Conservation (phyloP, 83 land plant species). For the Picea abies region DNA sequence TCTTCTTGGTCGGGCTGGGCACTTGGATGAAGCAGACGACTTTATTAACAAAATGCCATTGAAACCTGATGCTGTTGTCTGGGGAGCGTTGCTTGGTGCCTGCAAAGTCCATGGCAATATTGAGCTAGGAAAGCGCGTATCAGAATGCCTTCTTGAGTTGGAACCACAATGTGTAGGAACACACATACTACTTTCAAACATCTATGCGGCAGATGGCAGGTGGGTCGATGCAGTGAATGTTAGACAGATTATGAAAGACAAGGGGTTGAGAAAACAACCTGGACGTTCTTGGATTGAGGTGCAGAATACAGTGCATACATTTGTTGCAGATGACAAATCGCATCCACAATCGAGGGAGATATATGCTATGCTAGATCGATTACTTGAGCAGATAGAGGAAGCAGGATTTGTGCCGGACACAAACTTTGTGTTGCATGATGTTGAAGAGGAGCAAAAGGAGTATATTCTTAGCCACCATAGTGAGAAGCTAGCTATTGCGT, state of each 20-base stretch:
- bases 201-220: constrained; percentile 35
- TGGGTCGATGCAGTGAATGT: constrained; percentile 45
- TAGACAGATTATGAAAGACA: constrained; percentile 43
- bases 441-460: constrained; percentile 40
- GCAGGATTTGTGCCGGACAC: constrained; percentile 51
- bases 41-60: constrained; percentile 53
- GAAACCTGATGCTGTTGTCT: constrained; percentile 43
- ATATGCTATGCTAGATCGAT: constrained; percentile 36
- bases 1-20: constrained; percentile 54
- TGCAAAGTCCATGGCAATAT: constrained; percentile 53
- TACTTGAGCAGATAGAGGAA: constrained; percentile 34
- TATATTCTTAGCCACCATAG: constrained; percentile 50
- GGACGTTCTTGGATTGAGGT: constrained; percentile 66
- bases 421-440: constrained; percentile 39
- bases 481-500: constrained; percentile 31
- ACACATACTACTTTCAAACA: constrained; percentile 48
- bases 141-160: constrained; percentile 42
- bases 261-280: constrained; percentile 44
- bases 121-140: constrained; percentile 38
- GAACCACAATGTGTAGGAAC: constrained; percentile 51
- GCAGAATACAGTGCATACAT: constrained; percentile 35
- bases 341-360: constrained; percentile 45
- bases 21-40: constrained; percentile 36
- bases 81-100: constrained; percentile 64
- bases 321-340: constrained; percentile 46